Conservation (phyloP, 768 basidiomycete genomes). For the Kwoniella dejecticola region DNA sequence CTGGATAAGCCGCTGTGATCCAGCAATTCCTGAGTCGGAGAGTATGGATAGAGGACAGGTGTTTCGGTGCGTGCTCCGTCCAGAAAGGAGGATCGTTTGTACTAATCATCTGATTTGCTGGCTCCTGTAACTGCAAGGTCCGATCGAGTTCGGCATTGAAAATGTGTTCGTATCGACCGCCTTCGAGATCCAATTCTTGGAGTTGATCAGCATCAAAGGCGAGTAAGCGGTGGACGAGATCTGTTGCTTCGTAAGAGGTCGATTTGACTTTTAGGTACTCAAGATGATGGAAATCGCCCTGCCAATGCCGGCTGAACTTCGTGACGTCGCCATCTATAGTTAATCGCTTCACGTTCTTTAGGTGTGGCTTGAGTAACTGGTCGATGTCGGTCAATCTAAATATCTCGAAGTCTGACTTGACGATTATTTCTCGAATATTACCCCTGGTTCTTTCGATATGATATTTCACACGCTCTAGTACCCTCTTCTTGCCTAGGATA, state of each 20-base stretch:
- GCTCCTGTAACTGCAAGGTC: background rate
- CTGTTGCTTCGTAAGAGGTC: background rate
- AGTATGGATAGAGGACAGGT: constrained; percentile 1
- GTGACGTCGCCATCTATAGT: constrained; percentile 3
- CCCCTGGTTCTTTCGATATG: constrained; percentile 7
- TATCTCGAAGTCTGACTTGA: constrained; percentile 7
- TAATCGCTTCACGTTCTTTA: background rate
- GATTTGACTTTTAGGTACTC: constrained; percentile 13
- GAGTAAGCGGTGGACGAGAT: constrained; percentile 13
- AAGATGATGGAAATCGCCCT: constrained; percentile 5
- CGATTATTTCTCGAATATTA: constrained; percentile 7
- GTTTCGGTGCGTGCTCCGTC: background rate
- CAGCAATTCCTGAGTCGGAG: background rate
- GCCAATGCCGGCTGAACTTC: background rate
- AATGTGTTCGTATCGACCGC: constrained; percentile 2
- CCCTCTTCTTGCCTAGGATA: constrained; percentile 16
- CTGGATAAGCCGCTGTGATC: constrained; percentile 3
- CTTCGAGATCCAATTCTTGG: constrained; percentile 6
- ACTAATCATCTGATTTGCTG: background rate
- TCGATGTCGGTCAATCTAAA: background rate
- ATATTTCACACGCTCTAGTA: constrained; percentile 1
- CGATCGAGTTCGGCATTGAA: background rate
- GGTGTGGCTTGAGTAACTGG: constrained; percentile 1
- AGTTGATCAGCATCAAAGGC: background rate
- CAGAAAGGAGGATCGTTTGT: constrained; percentile 7